Conservation (phyloP, 164 flowering plant species). For the Umbilicus rupestris region DNA sequence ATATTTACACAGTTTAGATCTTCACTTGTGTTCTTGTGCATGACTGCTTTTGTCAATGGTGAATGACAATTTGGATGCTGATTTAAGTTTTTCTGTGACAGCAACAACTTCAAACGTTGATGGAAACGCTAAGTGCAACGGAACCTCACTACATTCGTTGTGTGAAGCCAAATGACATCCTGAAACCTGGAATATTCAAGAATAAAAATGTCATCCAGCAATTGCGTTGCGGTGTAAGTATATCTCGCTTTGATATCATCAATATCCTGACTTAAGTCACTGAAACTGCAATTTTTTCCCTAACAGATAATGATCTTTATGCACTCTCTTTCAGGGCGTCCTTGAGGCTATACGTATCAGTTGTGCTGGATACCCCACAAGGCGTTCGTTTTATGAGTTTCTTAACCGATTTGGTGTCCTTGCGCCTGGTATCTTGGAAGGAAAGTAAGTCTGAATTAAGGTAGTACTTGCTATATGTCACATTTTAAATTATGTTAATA, state of each 20-base stretch:
- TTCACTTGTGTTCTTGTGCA: not conserved
- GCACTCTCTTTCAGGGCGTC: slow-evolving; percentile 91
- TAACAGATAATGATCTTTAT: slow-evolving; percentile 42
- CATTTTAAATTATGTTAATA: not conserved
- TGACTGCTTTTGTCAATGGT: no score
- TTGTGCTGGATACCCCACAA: slow-evolving; percentile 99
- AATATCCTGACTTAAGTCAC: not conserved
- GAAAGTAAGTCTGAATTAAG: slow-evolving; percentile 47
- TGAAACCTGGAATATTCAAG: slow-evolving; percentile 92
- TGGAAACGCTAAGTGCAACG: slow-evolving; percentile 88
- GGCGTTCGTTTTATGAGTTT: slow-evolving; percentile 90
- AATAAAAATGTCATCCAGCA: no score
- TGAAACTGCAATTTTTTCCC: not conserved
- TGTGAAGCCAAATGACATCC: slow-evolving; percentile 91
- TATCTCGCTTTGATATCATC: not conserved
- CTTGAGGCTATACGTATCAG: slow-evolving; percentile 98
- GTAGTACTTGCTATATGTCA: no score
- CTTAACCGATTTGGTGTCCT: slow-evolving; percentile 89
- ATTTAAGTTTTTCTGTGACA: slow-evolving; percentile 24
- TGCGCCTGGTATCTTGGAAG: slow-evolving; percentile 88
- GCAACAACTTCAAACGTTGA: slow-evolving; percentile 93
- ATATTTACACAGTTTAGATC: no score
- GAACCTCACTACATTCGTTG: no score
- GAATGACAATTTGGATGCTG: not conserved
- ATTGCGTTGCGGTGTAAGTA: slow-evolving; percentile 96